These are phyloP conservation scores for Ophiostoma sp. DNA, from an alignment of 2,329 filamentous ascomycete genomes.

Conservation along the genomic window DNA sequence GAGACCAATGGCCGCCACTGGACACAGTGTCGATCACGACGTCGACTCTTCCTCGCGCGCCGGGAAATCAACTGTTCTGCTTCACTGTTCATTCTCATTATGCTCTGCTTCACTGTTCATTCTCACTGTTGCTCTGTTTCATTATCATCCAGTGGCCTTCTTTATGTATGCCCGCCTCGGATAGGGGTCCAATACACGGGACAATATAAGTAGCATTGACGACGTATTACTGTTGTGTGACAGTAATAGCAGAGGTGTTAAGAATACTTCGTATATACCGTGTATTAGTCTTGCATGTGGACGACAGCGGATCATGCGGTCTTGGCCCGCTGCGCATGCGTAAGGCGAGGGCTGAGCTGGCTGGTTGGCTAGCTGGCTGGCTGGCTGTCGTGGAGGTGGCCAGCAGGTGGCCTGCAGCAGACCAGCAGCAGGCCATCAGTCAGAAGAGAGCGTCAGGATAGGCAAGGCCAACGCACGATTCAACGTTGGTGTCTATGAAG, in stretches of 20 bases:
- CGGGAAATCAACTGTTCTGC: background rate
- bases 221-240: background rate
- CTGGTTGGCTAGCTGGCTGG: background rate
- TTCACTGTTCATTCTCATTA: background rate
- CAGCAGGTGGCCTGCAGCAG: background rate
- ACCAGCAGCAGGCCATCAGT: background rate
- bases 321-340: background rate
- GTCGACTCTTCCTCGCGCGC: no score
- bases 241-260: background rate
- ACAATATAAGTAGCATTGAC: background rate
- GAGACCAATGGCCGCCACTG: background rate
- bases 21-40: background rate
- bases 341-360: slow-evolving; percentile 1
- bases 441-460: background rate
- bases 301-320: background rate
- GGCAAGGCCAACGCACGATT: background rate
- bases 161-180: background rate
- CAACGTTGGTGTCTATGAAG: background rate
- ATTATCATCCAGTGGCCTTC: no score
- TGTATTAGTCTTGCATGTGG: background rate
- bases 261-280: background rate
- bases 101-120: no score
- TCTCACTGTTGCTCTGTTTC: no score
- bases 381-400: background rate
- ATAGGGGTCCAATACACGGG: background rate